These are phyloP conservation scores for Mycena galericulata DNA, from an alignment of 768 basidiomycete species.

Conservation along the genomic window DNA sequence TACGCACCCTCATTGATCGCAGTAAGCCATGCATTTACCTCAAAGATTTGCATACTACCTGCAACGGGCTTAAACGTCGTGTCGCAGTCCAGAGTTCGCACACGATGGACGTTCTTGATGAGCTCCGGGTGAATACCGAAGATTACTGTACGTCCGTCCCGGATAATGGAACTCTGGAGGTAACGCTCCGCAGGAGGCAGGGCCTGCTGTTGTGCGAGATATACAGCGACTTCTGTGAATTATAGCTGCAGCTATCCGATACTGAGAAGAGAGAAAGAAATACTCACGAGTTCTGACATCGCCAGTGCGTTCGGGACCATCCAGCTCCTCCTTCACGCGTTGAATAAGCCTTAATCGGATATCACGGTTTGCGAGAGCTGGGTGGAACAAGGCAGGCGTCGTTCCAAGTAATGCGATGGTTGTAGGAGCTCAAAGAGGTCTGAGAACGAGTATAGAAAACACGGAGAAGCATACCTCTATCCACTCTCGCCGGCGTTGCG, in stretches of 20 bases:
- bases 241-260: not conserved
- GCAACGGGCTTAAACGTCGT: constrained; percentile 24
- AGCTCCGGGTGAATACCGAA: not conserved
- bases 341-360: constrained; percentile 3
- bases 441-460: not conserved
- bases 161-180: constrained; percentile 31
- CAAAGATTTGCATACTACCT: constrained; percentile 3
- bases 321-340: constrained; percentile 8
- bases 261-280: not conserved
- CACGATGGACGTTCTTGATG: constrained; percentile 7
- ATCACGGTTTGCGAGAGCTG: constrained; percentile 6
- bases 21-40: constrained; percentile 14
- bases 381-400: constrained; percentile 10
- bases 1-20: constrained; percentile 10
- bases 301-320: not conserved
- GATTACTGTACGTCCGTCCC: constrained; percentile 29
- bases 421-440: constrained; percentile 2
- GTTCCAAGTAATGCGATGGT: constrained; percentile 16
- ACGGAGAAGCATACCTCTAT: not conserved
- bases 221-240: constrained; percentile 7
- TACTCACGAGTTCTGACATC: constrained; percentile 9
- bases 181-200: not conserved
- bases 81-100: constrained; percentile 23
- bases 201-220: not conserved
- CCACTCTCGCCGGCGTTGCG: constrained; percentile 5